Evolutionary conservation across 192 early-diverging fungal species (phyloP), one percentile per base, ranked within the genome.

Genomic region (Haplosporangium gracile): DNA sequence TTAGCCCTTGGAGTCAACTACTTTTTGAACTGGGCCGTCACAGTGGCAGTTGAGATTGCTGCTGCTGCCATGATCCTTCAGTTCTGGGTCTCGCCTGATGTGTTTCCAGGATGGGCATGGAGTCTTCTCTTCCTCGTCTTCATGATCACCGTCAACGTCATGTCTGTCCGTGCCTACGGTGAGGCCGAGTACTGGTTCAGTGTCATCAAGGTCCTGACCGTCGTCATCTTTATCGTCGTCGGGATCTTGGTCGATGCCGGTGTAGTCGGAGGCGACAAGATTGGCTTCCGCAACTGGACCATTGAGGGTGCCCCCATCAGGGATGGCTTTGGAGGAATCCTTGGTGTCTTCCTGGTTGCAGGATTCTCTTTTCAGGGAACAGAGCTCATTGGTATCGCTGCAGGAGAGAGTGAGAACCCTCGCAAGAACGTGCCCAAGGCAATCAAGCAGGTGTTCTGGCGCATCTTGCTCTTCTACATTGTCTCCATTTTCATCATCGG

Each of bases 121-220:
- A 88, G 83, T 43, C 13, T 88, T 24, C 72, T 94, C 9, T 90
- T 95, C 63, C 84, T 97, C 22, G 29, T 91, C 2, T 70, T 95
- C 0, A 94, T 98, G 81, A 87, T 96, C 51, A 43, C 82, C 40
- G 87, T 98, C 34, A 97, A 98, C 81, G 79, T 94, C 1, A 80
- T 96, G 40, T 92, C 94, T 6, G 95, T 96, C 16, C 89, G 89
- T 68, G 94, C 95, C 26, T 98, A 96, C 91, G 97, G 97, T 78
- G 97, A 98, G 84, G 89, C 93, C 8, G 97, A 98, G 87, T 99
- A 96, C 82, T 95, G 94, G 95, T 93, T 99, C 81, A 91, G 95
- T 20, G 36, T 94, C 22, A 90, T 96, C 85, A 99, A 99, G 88
- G 93, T 99, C 63, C 76, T 96, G n/a, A 92, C 96, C 0, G 94